phyloP scores from a whole-genome alignment of 331 rosid species.

The Acacia pycnantha region DNA sequence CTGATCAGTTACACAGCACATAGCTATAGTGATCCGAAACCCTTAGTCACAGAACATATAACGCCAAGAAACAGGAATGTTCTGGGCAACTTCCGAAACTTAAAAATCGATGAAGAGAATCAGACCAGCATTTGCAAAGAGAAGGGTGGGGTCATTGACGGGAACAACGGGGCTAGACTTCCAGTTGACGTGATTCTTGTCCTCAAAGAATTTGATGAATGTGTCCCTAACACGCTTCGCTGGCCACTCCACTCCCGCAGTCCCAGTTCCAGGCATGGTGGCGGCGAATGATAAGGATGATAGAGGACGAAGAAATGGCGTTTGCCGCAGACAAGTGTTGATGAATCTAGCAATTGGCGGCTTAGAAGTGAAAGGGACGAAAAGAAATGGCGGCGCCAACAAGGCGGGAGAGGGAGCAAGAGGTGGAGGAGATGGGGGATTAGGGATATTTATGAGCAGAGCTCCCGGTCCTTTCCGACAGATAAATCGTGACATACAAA shows the following conservation, averaged over 20 bases:
- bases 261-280: constrained; percentile 51
- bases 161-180: constrained; percentile 93
- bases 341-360: not conserved
- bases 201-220: constrained; percentile 58
- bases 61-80: not conserved
- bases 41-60: not conserved
- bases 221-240: constrained; percentile 72
- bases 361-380: not conserved
- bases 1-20: not conserved
- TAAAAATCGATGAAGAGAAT: not conserved
- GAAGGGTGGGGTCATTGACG: constrained; percentile 83
- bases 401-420: not conserved
- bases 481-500: constrained; percentile 37
- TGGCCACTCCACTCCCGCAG: constrained; percentile 62
- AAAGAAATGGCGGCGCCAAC: constrained; percentile 21
- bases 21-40: not conserved
- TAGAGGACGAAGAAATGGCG: not conserved
- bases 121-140: constrained; percentile 87
- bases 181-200: constrained; percentile 54
- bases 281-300: constrained; percentile 8
- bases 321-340: not conserved
- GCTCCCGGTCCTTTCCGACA: not conserved
- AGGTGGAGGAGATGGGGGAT: not conserved
- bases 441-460: not conserved
- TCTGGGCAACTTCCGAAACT: not conserved